These are phyloP conservation scores for Boletus calvinii DNA, from an alignment of 1,284 basidiomycete species.

Conservation along the genomic window DNA sequence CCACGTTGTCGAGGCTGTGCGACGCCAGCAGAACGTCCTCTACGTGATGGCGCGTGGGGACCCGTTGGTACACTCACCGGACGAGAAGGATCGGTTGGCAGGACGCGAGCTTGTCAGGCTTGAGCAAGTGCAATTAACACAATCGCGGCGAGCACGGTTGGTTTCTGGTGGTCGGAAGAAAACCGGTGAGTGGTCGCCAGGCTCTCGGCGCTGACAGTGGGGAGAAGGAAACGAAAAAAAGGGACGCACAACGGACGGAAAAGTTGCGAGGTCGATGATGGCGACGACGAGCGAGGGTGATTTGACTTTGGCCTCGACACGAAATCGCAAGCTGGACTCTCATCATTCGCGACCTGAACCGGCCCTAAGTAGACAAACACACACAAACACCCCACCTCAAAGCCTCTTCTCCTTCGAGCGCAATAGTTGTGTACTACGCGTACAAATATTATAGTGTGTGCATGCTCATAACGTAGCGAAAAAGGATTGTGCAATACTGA, in stretches of 20 bases:
- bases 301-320: conserved; percentile 26
- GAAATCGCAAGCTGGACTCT: conserved; percentile 26
- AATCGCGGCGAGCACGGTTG: conserved; percentile 32
- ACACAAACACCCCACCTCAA: conserved; percentile 22
- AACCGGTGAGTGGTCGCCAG: conserved; percentile 22
- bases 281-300: conserved; percentile 32
- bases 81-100: conserved; percentile 13
- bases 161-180: conserved; percentile 22
- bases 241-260: conserved; percentile 20
- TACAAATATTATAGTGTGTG: conserved; percentile 28
- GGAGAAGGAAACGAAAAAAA: conserved; percentile 4
- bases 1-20: conserved; percentile 29
- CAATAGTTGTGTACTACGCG: too few species aligned
- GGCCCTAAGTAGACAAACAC: conserved; percentile 36
- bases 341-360: conserved; percentile 29
- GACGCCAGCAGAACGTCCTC: conserved; percentile 12
- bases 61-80: conserved; percentile 21
- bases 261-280: conserved; percentile 24
- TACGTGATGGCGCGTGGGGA: conserved; percentile 8
- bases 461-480: conserved; percentile 26
- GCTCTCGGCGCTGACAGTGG: not conserved
- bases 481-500: conserved; percentile 27
- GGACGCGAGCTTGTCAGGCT: conserved; percentile 24
- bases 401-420: too few species aligned
- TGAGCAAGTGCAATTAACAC: conserved; percentile 22